phyloP scores from a whole-genome alignment of 306 rosid genomes.

The Dryas octopetala region DNA sequence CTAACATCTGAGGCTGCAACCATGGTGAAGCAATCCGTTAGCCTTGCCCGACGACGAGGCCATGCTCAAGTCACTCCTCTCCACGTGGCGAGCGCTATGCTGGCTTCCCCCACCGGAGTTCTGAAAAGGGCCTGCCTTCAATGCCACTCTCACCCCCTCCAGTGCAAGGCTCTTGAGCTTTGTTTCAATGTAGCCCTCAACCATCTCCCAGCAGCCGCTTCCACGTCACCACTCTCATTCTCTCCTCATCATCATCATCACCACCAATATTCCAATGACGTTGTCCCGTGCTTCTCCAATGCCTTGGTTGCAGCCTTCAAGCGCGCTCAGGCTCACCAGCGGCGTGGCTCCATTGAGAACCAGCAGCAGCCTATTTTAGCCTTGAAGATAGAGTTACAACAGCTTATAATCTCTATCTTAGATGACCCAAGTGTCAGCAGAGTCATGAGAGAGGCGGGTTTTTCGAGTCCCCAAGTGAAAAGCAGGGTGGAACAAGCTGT shows the following conservation, averaged over 20 bases:
- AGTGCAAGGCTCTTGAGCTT: conserved; percentile 89
- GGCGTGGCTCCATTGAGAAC: conserved; percentile 82
- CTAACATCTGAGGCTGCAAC: conserved; percentile 61
- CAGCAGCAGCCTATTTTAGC: conserved; percentile 84
- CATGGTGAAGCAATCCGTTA: conserved; percentile 71
- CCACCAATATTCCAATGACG: conserved; percentile 31
- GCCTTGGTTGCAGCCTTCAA: conserved; percentile 91
- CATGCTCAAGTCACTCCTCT: conserved; percentile 97
- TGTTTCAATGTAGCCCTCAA: conserved; percentile 90
- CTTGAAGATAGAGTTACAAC: conserved; percentile 75
- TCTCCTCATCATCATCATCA: conserved; percentile 11
- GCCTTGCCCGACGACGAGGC: conserved; percentile 73
- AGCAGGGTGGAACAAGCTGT: conserved; percentile 63
- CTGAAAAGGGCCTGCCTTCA: conserved; percentile 78
- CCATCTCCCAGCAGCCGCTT: conserved; percentile 52
- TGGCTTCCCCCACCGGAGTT: conserved; percentile 64
- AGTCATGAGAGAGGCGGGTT: conserved; percentile 96
- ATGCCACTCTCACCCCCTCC: conserved; percentile 88
- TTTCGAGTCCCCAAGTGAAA: conserved; percentile 74
- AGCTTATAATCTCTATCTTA: conserved; percentile 73
- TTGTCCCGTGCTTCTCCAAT: conserved; percentile 66
- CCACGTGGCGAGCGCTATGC: conserved; percentile 92
- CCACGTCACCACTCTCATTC: too few relatives aligned
- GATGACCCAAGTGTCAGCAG: conserved; percentile 96
- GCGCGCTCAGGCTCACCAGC: conserved; percentile 91